Percentiles rank a stretch among this genome's conserved stretches.
phyloP scores from a whole-genome alignment of 2,329 filamentous ascomycete species.

The Pyrenochaeta sp. region DNA sequence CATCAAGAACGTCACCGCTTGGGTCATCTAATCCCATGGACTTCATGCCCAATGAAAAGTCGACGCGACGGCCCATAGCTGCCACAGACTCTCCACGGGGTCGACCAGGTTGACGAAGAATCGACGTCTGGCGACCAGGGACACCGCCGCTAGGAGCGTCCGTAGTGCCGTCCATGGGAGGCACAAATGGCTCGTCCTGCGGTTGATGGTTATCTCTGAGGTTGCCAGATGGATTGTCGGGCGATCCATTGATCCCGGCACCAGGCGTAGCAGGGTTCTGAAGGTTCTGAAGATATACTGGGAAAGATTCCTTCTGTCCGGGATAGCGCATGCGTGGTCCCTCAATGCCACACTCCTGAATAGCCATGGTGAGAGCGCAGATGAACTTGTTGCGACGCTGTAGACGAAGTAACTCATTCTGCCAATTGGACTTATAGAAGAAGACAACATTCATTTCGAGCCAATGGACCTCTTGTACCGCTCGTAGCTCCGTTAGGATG shows the following conservation, averaged over 20 bases:
- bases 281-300: slow-evolving; percentile 68
- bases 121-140: slow-evolving; percentile 57
- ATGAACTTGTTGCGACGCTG: slow-evolving; percentile 94
- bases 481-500: slow-evolving; percentile 83
- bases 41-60: slow-evolving; percentile 75
- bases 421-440: slow-evolving; percentile 97
- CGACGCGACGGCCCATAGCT: slow-evolving; percentile 68
- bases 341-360: slow-evolving; percentile 85
- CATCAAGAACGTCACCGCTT: slow-evolving; percentile 71
- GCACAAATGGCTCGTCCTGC: slow-evolving; percentile 55
- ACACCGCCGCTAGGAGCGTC: slow-evolving; percentile 10
- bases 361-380: slow-evolving; percentile 85
- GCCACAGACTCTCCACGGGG: slow-evolving; percentile 65
- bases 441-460: slow-evolving; percentile 92
- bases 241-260: slow-evolving; percentile 52
- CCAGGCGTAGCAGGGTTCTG: slow-evolving; percentile 56
- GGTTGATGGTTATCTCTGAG: slow-evolving; percentile 35
- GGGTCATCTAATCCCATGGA: slow-evolving; percentile 66
- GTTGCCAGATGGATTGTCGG: slow-evolving; percentile 56
- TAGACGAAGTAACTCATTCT: slow-evolving; percentile 90
- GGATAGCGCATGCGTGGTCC: slow-evolving; percentile 78
- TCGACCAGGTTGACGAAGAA: slow-evolving; percentile 62
- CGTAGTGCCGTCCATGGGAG: slow-evolving; percentile 36
- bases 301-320: slow-evolving; percentile 71
- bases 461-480: slow-evolving; percentile 82